Evolutionary conservation across 768 basidiomycete species (phyloP), one percentile per base, ranked within the genome.

Genomic region (Psilocybe azurescens): DNA sequence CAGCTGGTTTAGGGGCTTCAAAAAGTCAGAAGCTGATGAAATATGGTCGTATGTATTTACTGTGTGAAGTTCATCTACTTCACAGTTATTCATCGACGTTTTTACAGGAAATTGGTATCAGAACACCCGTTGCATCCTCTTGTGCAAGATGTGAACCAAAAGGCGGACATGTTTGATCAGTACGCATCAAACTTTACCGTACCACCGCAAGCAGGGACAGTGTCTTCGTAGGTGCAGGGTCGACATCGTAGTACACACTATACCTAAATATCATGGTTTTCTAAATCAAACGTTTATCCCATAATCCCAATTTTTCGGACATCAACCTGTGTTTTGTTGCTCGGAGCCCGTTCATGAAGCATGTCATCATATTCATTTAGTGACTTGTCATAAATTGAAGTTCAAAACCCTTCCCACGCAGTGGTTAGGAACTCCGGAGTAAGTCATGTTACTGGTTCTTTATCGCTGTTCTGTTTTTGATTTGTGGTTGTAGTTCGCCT

Each of bases 111-210:
- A 67, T 74, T 85, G 33, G 67, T 62, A 10, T 78, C 74, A n/a
- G 77, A 86, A 62, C 79, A 89, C 65, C 86, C 91, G 7, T 73
- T 78, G 5, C 89, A 94, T 76, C 90, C 90, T n/a, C 71, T 91
- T 61, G 88, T 90, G 13, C 66, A 73, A 8, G 89, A 92, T 62
- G 74, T 92, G n/a, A 68, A 74, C 18, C 72, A 79, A 52, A 93
- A 91, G 75, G 81, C 83, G 1, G 78, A 78, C 1, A 69, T 86
- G 50, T 95, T 95, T 67, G 91, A 94, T 61, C 76, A 81, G 49
- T 77, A 69, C 59, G 84, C 83, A 4, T 73, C 82, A n/a, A 87
- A 84, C 59, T 91, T 85, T 74, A 70, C 72, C 49, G 81, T 91
- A 20, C 90, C 92, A 29, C 78, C 86, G 14, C 52, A 56, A 30